Base-by-base conservation (phyloP, 306 rosid species). In the Dalbergia cultrata region DNA sequence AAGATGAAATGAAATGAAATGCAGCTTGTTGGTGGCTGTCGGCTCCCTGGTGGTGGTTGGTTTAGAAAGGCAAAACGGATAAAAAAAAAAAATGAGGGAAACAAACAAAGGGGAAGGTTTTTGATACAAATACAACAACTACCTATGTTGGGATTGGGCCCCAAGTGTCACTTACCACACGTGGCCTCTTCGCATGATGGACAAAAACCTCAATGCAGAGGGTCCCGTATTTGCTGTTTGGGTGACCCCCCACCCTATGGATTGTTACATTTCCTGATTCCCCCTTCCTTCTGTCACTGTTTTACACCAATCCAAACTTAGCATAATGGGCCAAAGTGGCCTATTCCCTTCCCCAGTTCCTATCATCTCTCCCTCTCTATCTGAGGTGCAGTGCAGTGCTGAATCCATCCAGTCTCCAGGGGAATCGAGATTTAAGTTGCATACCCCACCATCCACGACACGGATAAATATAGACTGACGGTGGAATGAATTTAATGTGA, bases 141-240 rank as follows among this genome's bases (percentile, higher is more conserved):
- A 61, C 63, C 18, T 66, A 67, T 12, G 65, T 81, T 59, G 31
- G 50, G 67, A 65, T 31, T 44, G 67, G 79, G 64, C 21, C 80
- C 80, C 16, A 22, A 72, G 47, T 56, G 76, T 85, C 76, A 18
- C 74, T 59, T 34, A 60, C 77, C 83, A 67, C 85, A 85, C 88
- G 85, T 81, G 85, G 82, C 37, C 72, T 74, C 44, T 10, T 12
- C 17, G 7, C 77, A 74, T 47, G 10, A 70, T 35, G 60, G 79
- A 71, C 79, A 83, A 78, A 66, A 60, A 13, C 1, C 57, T 19
- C 14, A 4, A 72, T 56, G 67, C 11, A 35, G 13, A 19, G 72
- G 76, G 67, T 18, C 41, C 72, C 68, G 5, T 10, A 7, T 11
- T 17, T 5, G 31, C 3, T 5, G 58, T 72, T 60, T 37, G 6